Conservation (phyloP, 345 rosid species). For the Camelina sativa region DNA sequence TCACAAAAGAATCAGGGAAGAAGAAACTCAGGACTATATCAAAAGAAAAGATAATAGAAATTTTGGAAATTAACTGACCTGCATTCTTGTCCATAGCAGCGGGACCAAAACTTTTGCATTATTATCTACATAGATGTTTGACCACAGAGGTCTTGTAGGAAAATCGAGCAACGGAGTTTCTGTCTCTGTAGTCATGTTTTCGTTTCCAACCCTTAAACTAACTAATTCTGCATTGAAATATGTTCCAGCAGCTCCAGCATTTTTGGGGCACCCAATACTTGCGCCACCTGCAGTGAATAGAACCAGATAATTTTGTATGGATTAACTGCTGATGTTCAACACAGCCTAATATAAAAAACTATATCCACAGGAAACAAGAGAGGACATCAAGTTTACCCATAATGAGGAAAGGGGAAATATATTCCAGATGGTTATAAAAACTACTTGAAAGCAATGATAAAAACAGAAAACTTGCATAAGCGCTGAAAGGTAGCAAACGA, state of each 20-base stretch:
- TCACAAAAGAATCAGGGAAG: conserved; percentile 23
- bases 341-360: conserved; percentile 15
- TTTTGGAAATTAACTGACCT: conserved; percentile 55
- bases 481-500: conserved; percentile 42
- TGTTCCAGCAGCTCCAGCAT: conserved; percentile 99
- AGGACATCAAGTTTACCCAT: conserved; percentile 8
- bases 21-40: conserved; percentile 2
- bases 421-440: background rate
- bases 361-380: conserved; percentile 21
- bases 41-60: background rate
- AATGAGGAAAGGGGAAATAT: background rate
- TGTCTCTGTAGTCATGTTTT: conserved; percentile 81
- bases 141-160: conserved; percentile 80
- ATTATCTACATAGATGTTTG: conserved; percentile 92
- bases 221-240: conserved; percentile 80
- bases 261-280: conserved; percentile 79
- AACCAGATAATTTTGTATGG: conserved; percentile 14
- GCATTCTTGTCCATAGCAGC: conserved; percentile 95
- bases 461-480: conserved; percentile 38
- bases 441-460: conserved; percentile 10
- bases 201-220: conserved; percentile 90
- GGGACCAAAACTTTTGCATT: conserved; percentile 94
- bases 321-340: conserved; percentile 18
- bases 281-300: conserved; percentile 66
- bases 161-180: conserved; percentile 96